Evolutionary conservation across 2,329 filamentous ascomycete species (phyloP).

Genomic region (Erysiphe pulchra): DNA sequence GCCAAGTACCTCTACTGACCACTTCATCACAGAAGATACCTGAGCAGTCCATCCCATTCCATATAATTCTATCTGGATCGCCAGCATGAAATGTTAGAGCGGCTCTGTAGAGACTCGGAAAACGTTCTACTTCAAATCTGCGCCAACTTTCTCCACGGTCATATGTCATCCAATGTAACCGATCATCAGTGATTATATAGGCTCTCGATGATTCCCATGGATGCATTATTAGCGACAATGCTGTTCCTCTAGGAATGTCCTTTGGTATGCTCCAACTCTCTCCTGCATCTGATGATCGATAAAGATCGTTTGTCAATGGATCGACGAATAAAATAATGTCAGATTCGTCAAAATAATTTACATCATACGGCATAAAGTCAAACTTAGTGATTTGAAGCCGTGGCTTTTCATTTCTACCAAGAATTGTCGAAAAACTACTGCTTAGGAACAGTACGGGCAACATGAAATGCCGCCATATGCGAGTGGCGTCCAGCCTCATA

Average conservation of each 20-base stretch:
- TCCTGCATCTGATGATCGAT: slow-evolving; percentile 61
- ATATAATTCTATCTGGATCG: slow-evolving; percentile 66
- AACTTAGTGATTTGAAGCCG: slow-evolving; percentile 39
- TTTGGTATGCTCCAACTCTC: slow-evolving; percentile 44
- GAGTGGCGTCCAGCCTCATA: neutral
- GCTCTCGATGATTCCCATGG: slow-evolving; percentile 55
- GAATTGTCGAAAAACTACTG: slow-evolving; percentile 2
- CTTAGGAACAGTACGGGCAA: slow-evolving; percentile 8
- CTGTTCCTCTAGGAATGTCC: slow-evolving; percentile 35
- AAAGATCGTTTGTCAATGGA: slow-evolving; percentile 33
- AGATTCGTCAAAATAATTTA: slow-evolving; percentile 82
- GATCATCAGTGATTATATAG: slow-evolving; percentile 46
- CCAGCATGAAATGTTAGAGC: slow-evolving; percentile 56
- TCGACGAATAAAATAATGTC: slow-evolving; percentile 60
- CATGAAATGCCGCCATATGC: slow-evolving; percentile 12
- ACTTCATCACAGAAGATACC: slow-evolving; percentile 36
- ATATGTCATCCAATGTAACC: slow-evolving; percentile 56
- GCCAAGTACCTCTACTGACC: slow-evolving; percentile 8
- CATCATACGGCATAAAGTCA: slow-evolving; percentile 34
- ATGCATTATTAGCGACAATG: slow-evolving; percentile 44
- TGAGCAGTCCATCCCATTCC: slow-evolving; percentile 48
- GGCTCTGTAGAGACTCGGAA: slow-evolving; percentile 26
- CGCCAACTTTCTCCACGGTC: slow-evolving; percentile 66
- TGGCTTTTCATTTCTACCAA: slow-evolving; percentile 22
- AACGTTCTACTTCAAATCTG: slow-evolving; percentile 36